Evolutionary conservation across 805 yeast genomes (phyloP).

Genomic region (Candida maris): DNA sequence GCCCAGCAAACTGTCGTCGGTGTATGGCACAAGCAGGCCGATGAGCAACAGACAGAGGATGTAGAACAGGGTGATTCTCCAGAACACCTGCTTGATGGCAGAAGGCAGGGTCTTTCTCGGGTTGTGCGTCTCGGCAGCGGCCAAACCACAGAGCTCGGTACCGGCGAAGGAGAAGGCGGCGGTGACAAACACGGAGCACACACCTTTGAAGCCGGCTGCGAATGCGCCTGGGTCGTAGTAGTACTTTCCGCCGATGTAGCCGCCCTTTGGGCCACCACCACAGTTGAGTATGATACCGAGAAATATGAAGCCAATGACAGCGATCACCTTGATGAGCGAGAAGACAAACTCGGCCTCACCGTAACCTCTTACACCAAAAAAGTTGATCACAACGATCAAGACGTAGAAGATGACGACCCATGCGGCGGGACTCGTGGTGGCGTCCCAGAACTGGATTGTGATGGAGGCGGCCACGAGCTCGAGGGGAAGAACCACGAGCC

Average conservation of each 20-base stretch:
- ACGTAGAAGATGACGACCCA: conserved; percentile 55
- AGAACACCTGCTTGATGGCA: conserved; percentile 63
- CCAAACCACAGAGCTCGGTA: conserved; percentile 61
- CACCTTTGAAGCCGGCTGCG: conserved; percentile 55
- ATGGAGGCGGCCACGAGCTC: conserved; percentile 50
- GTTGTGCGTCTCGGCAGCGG: conserved; percentile 63
- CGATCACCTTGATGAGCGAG: conserved; percentile 50
- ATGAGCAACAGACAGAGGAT: conserved; percentile 49
- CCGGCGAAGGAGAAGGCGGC: conserved; percentile 66
- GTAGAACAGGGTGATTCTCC: conserved; percentile 60
- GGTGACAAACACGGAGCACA: conserved; percentile 60
- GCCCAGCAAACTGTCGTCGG: conserved; percentile 42
- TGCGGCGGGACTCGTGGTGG: conserved; percentile 44
- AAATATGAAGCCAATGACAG: conserved; percentile 56
- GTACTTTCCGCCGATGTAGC: conserved; percentile 55
- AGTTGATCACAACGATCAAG: conserved; percentile 47
- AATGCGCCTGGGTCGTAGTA: conserved; percentile 62
- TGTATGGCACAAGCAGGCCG: conserved; percentile 61
- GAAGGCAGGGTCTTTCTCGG: conserved; percentile 58
- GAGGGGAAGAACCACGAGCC: conserved; percentile 46
- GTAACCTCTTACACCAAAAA: conserved; percentile 62
- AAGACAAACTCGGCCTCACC: conserved; percentile 67
- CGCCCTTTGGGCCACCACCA: conserved; percentile 62
- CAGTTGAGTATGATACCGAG: conserved; percentile 51
- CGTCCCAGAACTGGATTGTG: conserved; percentile 48